Base-by-base conservation (phyloP, 1,139 yeast genomes). In the Saccharomyces hybrid region DNA sequence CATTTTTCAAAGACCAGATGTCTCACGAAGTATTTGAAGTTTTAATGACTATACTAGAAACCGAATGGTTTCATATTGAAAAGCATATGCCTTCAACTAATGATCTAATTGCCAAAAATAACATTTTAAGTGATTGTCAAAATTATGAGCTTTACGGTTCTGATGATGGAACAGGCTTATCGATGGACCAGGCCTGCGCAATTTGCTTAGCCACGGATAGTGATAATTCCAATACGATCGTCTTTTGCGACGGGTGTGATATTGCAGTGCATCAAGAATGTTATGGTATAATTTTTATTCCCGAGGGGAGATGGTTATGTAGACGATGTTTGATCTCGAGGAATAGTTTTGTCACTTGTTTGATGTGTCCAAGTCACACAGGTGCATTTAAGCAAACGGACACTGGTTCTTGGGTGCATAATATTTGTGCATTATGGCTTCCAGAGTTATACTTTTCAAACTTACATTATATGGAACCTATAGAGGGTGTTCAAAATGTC, bases 201-300 rank as follows among this genome's bases (percentile, higher is more conserved):
- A 82, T 93, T 2, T 93, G 99, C 69, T 83, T 84, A 61, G 90
- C 83, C 47, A 82, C 86, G 49, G 97, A 90, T 56, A 87, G 97
- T 67, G 95, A 88, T 60, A 82, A 84, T 63, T 77, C 89, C 42
- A 93, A 93, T 67, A 91, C 96, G 0, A 93, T 93, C 59, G 95
- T 93, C 5, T 93, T 88, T 64, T 93, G 99, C 70, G 99, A 93
- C 70, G 97, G 97, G 1, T 93, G 99, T 69, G 89, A 93, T 65
- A 85, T 91, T 47, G 98, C 97, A 0, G 98, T 91, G 1, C 99
- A 93, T 67, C 99, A 93, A 70, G 98, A 93, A 64, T 93, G 99
- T 70, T 93, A 93, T 70, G 99, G 99, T 3, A 89, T 93, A 1
- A 91, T 96, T 0, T 91, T 90, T 64, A 91, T 93, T 23, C 99